phyloP scores from a whole-genome alignment of 2,329 filamentous ascomycete genomes.

The Xylaria polymorpha region DNA sequence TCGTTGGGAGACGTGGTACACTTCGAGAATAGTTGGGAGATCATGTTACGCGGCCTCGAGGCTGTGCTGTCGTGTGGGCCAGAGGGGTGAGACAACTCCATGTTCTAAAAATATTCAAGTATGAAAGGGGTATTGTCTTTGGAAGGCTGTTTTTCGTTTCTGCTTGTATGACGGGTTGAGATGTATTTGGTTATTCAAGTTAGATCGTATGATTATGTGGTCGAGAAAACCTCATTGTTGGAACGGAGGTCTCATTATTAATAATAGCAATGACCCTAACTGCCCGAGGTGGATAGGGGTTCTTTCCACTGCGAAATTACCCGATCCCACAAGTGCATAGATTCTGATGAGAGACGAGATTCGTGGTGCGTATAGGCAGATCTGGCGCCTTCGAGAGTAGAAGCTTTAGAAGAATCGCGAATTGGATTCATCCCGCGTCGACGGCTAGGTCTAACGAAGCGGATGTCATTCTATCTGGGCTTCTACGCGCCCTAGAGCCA shows the following conservation, averaged over 20 bases:
- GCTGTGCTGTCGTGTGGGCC: background rate
- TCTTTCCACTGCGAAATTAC: background rate
- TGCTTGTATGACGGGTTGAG: background rate
- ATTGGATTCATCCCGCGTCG: no score
- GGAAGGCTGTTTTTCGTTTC: background rate
- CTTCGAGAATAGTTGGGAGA: slow-evolving; percentile 1
- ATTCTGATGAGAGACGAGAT: background rate
- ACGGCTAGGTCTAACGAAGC: no score
- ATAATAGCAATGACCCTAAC: background rate
- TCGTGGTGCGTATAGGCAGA: background rate
- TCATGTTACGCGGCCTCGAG: background rate
- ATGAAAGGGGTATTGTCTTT: background rate
- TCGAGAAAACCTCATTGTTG: background rate
- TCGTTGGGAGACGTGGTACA: background rate
- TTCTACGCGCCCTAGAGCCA: no score
- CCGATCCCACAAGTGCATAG: background rate
- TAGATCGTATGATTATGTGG: background rate
- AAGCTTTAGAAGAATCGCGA: background rate
- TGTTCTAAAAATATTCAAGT: background rate
- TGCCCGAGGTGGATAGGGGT: background rate
- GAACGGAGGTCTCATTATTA: background rate
- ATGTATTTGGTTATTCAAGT: background rate
- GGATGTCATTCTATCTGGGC: no score
- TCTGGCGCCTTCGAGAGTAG: background rate
- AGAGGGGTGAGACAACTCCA: background rate